phyloP scores from a whole-genome alignment of 202 grass and related monocot species.

The Panicum hallii region DNA sequence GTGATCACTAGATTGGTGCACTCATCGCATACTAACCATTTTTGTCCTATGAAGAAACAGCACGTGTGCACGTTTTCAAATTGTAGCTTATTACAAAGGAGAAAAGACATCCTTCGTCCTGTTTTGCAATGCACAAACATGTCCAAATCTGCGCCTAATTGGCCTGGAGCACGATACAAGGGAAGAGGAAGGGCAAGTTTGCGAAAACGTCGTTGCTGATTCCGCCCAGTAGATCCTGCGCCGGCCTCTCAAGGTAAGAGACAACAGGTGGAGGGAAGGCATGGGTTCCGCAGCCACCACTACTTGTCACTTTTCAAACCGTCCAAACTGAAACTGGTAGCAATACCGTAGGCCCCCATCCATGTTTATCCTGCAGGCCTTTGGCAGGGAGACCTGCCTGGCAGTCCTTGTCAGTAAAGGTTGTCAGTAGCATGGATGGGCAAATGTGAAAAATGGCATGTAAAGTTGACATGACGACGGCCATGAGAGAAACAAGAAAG shows the following conservation, averaged over 20 bases:
- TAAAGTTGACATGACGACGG: not conserved
- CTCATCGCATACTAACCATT: too few relatives aligned
- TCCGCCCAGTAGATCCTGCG: slow-evolving; percentile 49
- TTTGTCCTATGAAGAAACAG: too few relatives aligned
- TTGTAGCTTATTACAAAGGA: too few relatives aligned
- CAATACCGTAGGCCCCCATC: not conserved
- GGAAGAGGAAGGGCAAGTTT: not conserved
- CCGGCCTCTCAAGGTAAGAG: slow-evolving; percentile 15
- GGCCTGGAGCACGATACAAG: not conserved
- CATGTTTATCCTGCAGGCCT: slow-evolving; percentile 8
- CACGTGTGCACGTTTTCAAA: too few relatives aligned
- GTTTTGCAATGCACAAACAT: not conserved
- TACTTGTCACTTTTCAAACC: slow-evolving; percentile 37
- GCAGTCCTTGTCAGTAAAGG: not conserved
- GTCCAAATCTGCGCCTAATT: not conserved
- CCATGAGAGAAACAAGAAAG: not conserved
- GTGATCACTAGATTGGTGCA: too few relatives aligned
- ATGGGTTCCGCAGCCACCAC: slow-evolving; percentile 14
- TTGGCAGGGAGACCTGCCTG: not conserved
- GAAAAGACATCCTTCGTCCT: not conserved
- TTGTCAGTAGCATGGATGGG: not conserved
- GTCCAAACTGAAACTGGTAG: slow-evolving; percentile 49
- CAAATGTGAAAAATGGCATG: too few relatives aligned
- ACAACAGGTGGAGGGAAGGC: slow-evolving; percentile 27
- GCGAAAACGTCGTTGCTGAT: not conserved